Evolutionary conservation across 2,329 filamentous ascomycete genomes (phyloP), one percentile per base, ranked within the genome.

Genomic region (Fonsecaea erecta): DNA sequence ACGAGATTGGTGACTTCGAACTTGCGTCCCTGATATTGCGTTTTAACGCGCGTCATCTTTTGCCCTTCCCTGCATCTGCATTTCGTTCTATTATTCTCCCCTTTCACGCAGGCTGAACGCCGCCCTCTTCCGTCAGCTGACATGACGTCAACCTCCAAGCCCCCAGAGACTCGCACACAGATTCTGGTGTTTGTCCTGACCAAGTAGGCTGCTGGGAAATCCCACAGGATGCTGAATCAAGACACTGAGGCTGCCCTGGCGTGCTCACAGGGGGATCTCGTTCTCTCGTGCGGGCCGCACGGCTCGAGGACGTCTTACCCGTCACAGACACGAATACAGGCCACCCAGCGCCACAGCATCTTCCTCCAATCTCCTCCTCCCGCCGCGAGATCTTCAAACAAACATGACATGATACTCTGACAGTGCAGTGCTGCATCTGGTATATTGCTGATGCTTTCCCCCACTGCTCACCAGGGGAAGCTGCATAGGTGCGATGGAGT

Each of bases 61-160:
- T 34, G 18, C 55, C 40, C 40, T 48, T 16, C 24, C 28, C 32
- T 57, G 35, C 18, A 28, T 40, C 21, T 46, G 18, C 8, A 16
- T 30, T 30, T 58, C 12, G 26, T 34, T 28, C 2, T 16, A n/a
- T 32, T 4, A 30, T 30, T 43, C 7, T n/a, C 3, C 9, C 18
- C 35, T 14, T 43, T 4, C 8, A 18, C 21, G 14, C 35, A 57
- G 54, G 54, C 54, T 46, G 35, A 32, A 32, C 26, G 26, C 55
- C 28, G 40, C 28, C 40, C 28, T 52, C 18, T 51, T 18, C 30
- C 28, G 48, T 63, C 53, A 57, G 53, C 60, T 52, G 52, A 63
- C 52, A 63, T 58, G 60, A 63, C 60, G 53, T 63, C 60, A 57
- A 63, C 40, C 18, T 28, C 52, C 5, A 32, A 18, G 52, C 52